Evolutionary conservation across 768 basidiomycete genomes (phyloP).

Genomic region (Amanita polypyramis): DNA sequence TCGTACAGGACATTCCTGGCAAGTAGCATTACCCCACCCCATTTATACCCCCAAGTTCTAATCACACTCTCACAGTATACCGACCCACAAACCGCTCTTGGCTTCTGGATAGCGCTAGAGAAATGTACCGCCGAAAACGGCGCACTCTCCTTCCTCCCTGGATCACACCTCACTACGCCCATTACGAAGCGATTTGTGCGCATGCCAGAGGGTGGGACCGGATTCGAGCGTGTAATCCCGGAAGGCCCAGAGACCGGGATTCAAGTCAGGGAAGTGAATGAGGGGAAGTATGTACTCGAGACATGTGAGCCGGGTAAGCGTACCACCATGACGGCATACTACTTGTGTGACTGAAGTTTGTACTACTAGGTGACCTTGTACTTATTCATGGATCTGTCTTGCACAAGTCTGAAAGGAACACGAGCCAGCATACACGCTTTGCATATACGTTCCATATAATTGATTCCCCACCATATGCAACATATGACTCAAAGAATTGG

Average conservation of each 20-base stretch:
- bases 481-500: conserved; percentile 92
- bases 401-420: conserved; percentile 87
- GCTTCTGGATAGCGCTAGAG: conserved; percentile 96
- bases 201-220: conserved; percentile 66
- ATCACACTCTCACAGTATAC: conserved; percentile 54
- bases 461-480: conserved; percentile 57
- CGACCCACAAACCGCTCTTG: conserved; percentile 82
- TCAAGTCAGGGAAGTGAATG: conserved; percentile 15
- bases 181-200: conserved; percentile 84
- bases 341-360: background rate
- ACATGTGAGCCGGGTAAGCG: conserved; percentile 60
- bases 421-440: conserved; percentile 67
- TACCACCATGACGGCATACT: background rate
- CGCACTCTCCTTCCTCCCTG: conserved; percentile 81
- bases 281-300: conserved; percentile 53
- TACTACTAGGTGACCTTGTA: conserved; percentile 71
- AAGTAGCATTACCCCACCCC: conserved; percentile 13
- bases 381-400: conserved; percentile 89
- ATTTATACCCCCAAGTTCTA: background rate
- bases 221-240: conserved; percentile 57
- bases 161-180: conserved; percentile 69
- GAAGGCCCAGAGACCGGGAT: conserved; percentile 18
- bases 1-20: conserved; percentile 61
- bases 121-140: conserved; percentile 76
- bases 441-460: conserved; percentile 98